These are phyloP conservation scores for Fusarium sp. DNA, from an alignment of 2,329 filamentous ascomycete species.

Conservation along the genomic window DNA sequence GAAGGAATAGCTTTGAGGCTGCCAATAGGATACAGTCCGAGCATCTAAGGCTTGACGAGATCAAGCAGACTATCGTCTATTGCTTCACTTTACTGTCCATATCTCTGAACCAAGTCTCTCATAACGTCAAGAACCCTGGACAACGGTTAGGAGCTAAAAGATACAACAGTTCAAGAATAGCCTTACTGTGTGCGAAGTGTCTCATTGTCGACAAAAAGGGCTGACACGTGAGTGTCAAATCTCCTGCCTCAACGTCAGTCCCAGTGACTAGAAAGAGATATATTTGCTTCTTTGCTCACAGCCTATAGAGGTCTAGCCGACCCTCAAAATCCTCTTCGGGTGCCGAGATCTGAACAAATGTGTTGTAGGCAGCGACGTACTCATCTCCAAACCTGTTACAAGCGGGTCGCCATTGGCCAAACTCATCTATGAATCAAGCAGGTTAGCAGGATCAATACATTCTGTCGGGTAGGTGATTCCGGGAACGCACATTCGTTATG, in stretches of 20 bases:
- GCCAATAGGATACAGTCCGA: accelerated
- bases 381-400: not conserved
- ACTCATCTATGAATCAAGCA: not conserved
- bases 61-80: not conserved
- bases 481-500: not conserved
- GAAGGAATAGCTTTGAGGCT: no score
- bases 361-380: not conserved
- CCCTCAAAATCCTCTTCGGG: not conserved
- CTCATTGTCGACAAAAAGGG: not conserved
- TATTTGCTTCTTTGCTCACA: not conserved
- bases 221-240: not conserved
- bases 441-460: not conserved
- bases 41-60: not conserved
- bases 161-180: not conserved
- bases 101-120: not conserved
- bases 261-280: not conserved
- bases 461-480: not conserved
- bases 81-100: not conserved
- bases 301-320: not conserved
- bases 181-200: not conserved
- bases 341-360: accelerated
- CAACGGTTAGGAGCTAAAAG: not conserved
- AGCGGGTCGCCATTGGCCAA: not conserved
- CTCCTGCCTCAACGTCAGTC: not conserved
- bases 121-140: not conserved